phyloP scores from a whole-genome alignment of 2,329 filamentous ascomycete species.

The Aspergillus novofumigatus region DNA sequence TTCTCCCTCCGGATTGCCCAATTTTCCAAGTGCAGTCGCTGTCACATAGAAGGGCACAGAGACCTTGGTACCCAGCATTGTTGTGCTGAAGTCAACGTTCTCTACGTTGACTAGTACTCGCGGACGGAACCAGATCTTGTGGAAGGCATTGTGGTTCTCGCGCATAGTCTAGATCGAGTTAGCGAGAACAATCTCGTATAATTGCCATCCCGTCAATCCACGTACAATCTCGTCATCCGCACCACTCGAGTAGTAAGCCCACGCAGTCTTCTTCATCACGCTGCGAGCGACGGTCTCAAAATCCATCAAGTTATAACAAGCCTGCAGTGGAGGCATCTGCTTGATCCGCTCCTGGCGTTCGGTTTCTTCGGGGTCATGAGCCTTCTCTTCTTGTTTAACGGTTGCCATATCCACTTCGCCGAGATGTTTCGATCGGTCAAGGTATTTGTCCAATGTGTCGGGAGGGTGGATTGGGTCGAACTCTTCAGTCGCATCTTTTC shows the following conservation, averaged over 20 bases:
- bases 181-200: conserved; percentile 8
- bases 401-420: conserved; percentile 86
- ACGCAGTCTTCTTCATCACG: conserved; percentile 93
- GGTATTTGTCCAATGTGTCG: conserved; percentile 78
- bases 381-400: conserved; percentile 63
- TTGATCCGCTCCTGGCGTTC: conserved; percentile 70
- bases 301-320: conserved; percentile 92
- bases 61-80: conserved; percentile 84
- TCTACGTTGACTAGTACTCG: conserved; percentile 85
- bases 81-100: conserved; percentile 79
- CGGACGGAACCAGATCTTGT: conserved; percentile 96
- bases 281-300: conserved; percentile 88
- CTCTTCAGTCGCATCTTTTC: conserved; percentile 88
- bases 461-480: conserved; percentile 87
- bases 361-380: conserved; percentile 65
- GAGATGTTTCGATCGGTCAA: conserved; percentile 79
- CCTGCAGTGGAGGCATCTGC: conserved; percentile 72
- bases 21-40: conserved; percentile 89
- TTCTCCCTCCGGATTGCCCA: conserved; percentile 90
- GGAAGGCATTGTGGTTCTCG: conserved; percentile 93
- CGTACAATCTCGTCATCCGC: conserved; percentile 83
- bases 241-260: conserved; percentile 96
- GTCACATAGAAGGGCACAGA: conserved; percentile 94
- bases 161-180: conserved; percentile 66
- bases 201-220: conserved; percentile 1